These are phyloP conservation scores for Claviceps sp. DNA, from an alignment of 2,329 filamentous ascomycete species.

Conservation along the genomic window DNA sequence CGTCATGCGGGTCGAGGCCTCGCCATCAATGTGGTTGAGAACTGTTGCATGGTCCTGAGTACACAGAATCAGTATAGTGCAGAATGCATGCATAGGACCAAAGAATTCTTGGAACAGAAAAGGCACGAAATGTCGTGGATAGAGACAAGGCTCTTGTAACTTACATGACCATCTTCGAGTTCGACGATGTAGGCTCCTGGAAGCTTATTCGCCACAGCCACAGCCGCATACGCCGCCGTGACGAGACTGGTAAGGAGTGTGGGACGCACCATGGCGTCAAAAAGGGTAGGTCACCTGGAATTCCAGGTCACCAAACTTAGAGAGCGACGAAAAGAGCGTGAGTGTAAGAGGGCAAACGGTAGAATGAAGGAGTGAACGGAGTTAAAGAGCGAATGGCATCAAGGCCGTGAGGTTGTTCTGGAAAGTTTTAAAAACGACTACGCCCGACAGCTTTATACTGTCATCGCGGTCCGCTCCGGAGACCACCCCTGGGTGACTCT, in stretches of 20 bases:
- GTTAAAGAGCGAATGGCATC: background rate
- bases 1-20: conserved; percentile 30
- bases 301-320: background rate
- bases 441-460: background rate
- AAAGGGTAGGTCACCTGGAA: background rate
- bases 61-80: too few species aligned
- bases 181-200: conserved; percentile 40
- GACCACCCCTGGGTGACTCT: background rate
- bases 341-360: background rate
- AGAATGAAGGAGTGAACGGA: background rate
- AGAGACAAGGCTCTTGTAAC: background rate
- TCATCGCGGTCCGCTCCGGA: background rate
- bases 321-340: background rate
- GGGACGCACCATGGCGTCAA: conserved; percentile 6
- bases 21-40: conserved; percentile 1
- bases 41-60: conserved; percentile 3
- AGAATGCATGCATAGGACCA: too few species aligned
- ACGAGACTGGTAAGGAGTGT: conserved; percentile 6
- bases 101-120: background rate
- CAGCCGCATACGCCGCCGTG: conserved; percentile 14
- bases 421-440: background rate
- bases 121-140: background rate
- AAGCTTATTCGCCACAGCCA: conserved; percentile 19
- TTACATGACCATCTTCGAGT: conserved; percentile 35
- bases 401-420: background rate